phyloP scores from a whole-genome alignment of 352 stramenopile genomes.

The Globisporangium canariense region DNA sequence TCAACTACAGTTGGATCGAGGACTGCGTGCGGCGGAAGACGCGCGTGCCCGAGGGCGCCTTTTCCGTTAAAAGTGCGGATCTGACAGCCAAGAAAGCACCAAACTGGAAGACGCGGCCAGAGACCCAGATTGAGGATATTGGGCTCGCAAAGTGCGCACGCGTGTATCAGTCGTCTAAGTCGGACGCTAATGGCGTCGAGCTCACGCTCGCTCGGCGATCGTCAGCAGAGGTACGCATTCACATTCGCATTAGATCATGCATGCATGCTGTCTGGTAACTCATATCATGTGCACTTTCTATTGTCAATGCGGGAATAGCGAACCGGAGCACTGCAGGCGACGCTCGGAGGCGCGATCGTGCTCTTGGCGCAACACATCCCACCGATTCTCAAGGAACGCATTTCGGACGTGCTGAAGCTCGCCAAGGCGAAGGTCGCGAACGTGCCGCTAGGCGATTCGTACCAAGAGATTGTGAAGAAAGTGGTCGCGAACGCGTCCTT shows the following conservation, averaged over 20 bases:
- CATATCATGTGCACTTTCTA: background rate
- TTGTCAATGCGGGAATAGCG: slow-evolving; percentile 23
- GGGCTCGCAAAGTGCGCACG: slow-evolving; percentile 34
- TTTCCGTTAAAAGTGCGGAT: slow-evolving; percentile 21
- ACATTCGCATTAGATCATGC: too few species aligned
- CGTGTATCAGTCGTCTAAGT: slow-evolving; percentile 42
- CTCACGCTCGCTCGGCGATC: slow-evolving; percentile 47
- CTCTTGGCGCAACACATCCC: slow-evolving; percentile 77
- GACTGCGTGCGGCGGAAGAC: slow-evolving; percentile 61
- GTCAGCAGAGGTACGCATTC: slow-evolving; percentile 35
- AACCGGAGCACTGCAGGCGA: slow-evolving; percentile 48
- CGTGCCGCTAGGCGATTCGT: slow-evolving; percentile 65
- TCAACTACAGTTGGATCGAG: slow-evolving; percentile 83
- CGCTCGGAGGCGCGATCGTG: slow-evolving; percentile 56
- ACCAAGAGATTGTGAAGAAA: slow-evolving; percentile 73
- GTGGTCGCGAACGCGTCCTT: slow-evolving; percentile 78
- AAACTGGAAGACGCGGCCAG: slow-evolving; percentile 50
- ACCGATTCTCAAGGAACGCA: slow-evolving; percentile 50
- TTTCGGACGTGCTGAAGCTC: slow-evolving; percentile 61
- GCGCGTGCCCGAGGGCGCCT: slow-evolving; percentile 50
- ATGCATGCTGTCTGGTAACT: slow-evolving; percentile 2
- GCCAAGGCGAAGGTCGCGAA: slow-evolving; percentile 79
- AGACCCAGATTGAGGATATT: slow-evolving; percentile 49
- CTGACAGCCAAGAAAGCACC: slow-evolving; percentile 10
- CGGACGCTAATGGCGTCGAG: slow-evolving; percentile 32